phyloP scores from a whole-genome alignment of 176 grass and related monocot species.

The Alloteropsis semialata region DNA sequence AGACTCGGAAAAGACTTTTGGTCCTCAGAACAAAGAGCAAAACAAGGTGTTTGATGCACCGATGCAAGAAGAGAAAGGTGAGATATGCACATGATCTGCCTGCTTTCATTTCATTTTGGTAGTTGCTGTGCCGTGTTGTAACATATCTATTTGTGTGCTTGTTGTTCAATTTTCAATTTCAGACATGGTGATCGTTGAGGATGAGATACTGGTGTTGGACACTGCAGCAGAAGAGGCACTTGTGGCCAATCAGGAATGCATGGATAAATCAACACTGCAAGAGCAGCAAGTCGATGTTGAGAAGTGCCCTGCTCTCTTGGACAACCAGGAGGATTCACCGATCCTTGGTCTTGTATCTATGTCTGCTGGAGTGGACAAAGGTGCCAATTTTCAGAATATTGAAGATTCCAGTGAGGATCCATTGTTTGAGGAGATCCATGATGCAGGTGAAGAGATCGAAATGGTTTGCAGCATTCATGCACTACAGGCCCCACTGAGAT shows the following conservation, averaged over 20 bases:
- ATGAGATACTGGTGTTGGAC: background rate
- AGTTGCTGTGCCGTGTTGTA: background rate
- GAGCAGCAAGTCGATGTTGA: background rate
- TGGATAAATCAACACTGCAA: background rate
- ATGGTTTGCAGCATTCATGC: background rate
- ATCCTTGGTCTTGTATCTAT: background rate
- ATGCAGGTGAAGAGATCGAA: background rate
- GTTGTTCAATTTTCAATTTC: background rate
- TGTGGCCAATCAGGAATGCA: background rate
- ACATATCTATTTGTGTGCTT: background rate
- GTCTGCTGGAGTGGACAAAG: background rate
- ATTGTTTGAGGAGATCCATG: background rate
- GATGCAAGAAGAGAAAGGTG: conserved; percentile 14
- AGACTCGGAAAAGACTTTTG: background rate
- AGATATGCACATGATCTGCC: background rate
- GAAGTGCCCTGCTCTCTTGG: background rate
- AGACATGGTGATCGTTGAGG: background rate
- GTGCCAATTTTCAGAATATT: background rate
- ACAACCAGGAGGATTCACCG: background rate
- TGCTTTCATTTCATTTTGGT: background rate
- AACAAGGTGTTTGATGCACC: background rate
- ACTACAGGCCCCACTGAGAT: background rate
- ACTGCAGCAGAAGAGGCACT: background rate
- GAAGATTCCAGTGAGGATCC: background rate
- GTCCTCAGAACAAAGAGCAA: background rate